Evolutionary conservation across 371 early-diverging fungal species (phyloP).

Genomic region (Apophysomyces sp.): DNA sequence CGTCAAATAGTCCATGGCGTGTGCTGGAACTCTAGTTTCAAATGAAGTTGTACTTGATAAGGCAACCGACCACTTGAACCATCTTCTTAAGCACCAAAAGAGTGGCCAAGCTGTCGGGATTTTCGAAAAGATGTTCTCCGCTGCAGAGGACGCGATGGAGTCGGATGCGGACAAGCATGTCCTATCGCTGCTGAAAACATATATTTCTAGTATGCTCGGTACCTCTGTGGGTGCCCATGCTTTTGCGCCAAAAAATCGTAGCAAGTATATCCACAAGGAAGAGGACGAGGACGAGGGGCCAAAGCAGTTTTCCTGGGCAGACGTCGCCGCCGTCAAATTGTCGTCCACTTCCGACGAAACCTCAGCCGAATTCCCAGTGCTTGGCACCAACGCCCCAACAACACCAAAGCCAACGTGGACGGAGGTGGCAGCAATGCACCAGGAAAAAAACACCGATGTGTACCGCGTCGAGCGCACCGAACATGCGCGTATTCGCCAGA

Average conservation of each 20-base stretch:
- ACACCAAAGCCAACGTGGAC: constrained; percentile 3
- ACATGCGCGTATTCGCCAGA: constrained; percentile 9
- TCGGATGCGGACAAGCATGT: constrained; percentile 42
- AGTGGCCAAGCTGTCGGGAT: constrained; percentile 8
- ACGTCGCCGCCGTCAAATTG: constrained; percentile 30
- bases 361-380: not conserved
- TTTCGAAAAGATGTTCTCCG: constrained; percentile 33
- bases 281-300: constrained; percentile 15
- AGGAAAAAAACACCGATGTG: constrained; percentile 11
- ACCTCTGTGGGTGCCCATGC: constrained; percentile 15
- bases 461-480: constrained; percentile 11
- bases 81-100: constrained; percentile 14
- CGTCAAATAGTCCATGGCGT: constrained; percentile 15
- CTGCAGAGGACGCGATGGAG: constrained; percentile 38
- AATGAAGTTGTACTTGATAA: constrained; percentile 7
- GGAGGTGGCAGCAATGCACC: constrained; percentile 5
- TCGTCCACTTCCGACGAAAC: constrained; percentile 13
- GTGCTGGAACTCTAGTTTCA: constrained; percentile 7
- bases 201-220: constrained; percentile 11
- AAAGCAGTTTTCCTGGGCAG: constrained; percentile 25
- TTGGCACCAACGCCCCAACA: not conserved
- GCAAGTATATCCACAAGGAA: not conserved
- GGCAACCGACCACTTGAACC: constrained; percentile 13
- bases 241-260: constrained; percentile 5
- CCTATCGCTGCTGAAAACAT: constrained; percentile 17